Percentiles rank a stretch among this genome's conserved stretches.
phyloP scores from a whole-genome alignment of 495 filamentous ascomycete genomes.

The Talaromyces thailandensis region DNA sequence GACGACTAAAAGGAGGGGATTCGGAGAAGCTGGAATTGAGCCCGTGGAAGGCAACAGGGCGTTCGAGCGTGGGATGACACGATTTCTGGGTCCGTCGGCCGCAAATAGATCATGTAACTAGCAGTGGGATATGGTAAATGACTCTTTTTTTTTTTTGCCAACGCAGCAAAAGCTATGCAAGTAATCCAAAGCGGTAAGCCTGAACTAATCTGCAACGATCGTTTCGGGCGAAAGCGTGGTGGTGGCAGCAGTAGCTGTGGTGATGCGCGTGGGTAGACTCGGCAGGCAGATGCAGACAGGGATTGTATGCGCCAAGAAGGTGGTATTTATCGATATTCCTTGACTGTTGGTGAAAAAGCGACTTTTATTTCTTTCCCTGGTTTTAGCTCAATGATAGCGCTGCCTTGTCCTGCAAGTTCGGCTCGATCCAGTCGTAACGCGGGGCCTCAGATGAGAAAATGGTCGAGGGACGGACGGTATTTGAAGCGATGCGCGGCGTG shows the following conservation, averaged over 20 bases:
- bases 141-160: not conserved
- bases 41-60: not conserved
- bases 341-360: not conserved
- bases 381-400: constrained; percentile 5
- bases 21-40: not conserved
- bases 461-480: not conserved
- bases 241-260: not conserved
- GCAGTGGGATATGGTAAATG: not conserved
- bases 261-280: not conserved
- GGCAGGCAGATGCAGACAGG: not conserved
- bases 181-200: constrained; percentile 10
- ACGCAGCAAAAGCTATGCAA: constrained; percentile 8
- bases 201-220: constrained; percentile 7
- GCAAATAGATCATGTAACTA: not conserved
- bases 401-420: constrained; percentile 2
- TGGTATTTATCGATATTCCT: constrained; percentile 1
- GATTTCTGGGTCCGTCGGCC: not conserved
- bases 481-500: constrained; percentile 2
- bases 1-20: not conserved
- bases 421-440: constrained; percentile 2
- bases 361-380: not conserved
- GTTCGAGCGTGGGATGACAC: not conserved
- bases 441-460: not conserved
- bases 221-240: not conserved
- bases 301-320: constrained; percentile 5